Evolutionary conservation across 345 rosid species (phyloP).

Genomic region (Salix suchowensis): DNA sequence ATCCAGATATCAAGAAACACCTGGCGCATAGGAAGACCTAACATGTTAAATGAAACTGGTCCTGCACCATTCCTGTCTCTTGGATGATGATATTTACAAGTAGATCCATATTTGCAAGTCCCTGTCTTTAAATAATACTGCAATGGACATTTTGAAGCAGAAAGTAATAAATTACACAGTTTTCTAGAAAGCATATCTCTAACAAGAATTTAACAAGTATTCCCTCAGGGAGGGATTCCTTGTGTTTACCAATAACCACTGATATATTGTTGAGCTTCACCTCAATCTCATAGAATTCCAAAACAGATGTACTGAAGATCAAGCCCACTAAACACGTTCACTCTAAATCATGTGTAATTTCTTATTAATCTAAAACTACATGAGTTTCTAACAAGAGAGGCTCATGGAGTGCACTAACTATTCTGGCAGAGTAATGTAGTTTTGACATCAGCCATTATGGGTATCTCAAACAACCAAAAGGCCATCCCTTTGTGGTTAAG

Average conservation of each 20-base stretch:
- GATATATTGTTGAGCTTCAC: background rate
- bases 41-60: constrained; percentile 56
- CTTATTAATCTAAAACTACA: background rate
- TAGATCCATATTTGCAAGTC: constrained; percentile 74
- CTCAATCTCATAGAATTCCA: background rate
- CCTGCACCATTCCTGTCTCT: constrained; percentile 87
- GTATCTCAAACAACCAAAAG: constrained; percentile 9
- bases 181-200: background rate
- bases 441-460: background rate
- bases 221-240: background rate
- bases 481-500: background rate
- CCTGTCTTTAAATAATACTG: constrained; percentile 84
- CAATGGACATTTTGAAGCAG: constrained; percentile 9
- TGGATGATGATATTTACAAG: constrained; percentile 87
- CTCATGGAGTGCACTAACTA: background rate
- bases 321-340: background rate
- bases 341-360: background rate
- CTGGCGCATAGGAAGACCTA: constrained; percentile 79
- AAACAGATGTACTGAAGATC: background rate
- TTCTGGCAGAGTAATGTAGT: background rate
- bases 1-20: constrained; percentile 22
- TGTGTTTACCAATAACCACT: background rate
- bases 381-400: background rate
- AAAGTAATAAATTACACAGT: background rate
- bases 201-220: background rate